phyloP scores from a whole-genome alignment of 331 rosid species.

The Saraca asoca region DNA sequence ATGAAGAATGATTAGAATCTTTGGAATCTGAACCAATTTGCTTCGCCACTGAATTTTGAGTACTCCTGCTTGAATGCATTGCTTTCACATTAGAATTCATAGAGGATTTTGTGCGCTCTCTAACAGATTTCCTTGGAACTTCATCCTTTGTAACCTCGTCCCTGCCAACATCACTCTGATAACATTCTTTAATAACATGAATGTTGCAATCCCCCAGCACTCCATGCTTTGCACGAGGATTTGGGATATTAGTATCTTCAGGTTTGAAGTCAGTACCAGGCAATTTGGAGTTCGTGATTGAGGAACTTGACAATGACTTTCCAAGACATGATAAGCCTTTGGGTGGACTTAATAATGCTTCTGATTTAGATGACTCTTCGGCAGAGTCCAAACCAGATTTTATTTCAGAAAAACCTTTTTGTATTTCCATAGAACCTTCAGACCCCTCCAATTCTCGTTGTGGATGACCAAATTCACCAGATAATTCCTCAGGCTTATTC shows the following conservation, averaged over 20 bases:
- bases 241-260: conserved; percentile 51
- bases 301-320: conserved; percentile 55
- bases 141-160: conserved; percentile 66
- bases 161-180: conserved; percentile 47
- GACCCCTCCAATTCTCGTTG: conserved; percentile 58
- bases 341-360: conserved; percentile 42
- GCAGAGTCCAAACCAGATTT: conserved; percentile 53
- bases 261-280: conserved; percentile 46
- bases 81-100: conserved; percentile 50
- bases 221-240: conserved; percentile 51
- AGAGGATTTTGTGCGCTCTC: conserved; percentile 66
- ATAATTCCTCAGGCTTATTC: conserved; percentile 48
- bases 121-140: conserved; percentile 57
- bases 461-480: conserved; percentile 45
- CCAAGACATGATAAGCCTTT: conserved; percentile 49
- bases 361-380: conserved; percentile 61
- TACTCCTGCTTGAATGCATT: conserved; percentile 55
- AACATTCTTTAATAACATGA: conserved; percentile 53
- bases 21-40: conserved; percentile 51
- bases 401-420: conserved; percentile 48
- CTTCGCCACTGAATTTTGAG: conserved; percentile 66
- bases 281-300: conserved; percentile 50
- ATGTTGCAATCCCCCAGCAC: conserved; percentile 49
- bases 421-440: conserved; percentile 48
- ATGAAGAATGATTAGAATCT: conserved; percentile 49